These are phyloP conservation scores for Fusarium chuoi DNA, from an alignment of 2,329 filamentous ascomycete genomes.

Conservation along the genomic window DNA sequence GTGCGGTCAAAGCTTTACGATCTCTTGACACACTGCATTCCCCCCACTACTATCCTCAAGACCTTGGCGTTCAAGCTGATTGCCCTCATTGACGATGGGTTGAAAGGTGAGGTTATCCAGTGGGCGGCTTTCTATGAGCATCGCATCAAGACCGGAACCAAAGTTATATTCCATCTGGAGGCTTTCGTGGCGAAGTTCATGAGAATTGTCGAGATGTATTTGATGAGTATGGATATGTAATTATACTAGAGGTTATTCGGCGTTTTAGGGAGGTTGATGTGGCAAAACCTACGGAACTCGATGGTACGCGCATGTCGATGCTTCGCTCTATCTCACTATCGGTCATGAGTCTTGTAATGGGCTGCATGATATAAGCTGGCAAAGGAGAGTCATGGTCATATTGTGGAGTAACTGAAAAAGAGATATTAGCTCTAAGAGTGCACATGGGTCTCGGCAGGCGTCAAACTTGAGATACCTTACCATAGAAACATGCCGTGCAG, in stretches of 20 bases:
- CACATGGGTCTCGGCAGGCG: background rate
- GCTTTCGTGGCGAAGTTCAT: slow-evolving; percentile 99
- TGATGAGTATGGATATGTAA: slow-evolving; percentile 85
- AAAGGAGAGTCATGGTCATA: background rate
- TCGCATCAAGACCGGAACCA: slow-evolving; percentile 87
- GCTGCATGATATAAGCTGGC: background rate
- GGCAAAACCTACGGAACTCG: slow-evolving; percentile 19
- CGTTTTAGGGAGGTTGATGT: slow-evolving; percentile 42
- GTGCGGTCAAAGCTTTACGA: slow-evolving; percentile 97
- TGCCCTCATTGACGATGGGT: slow-evolving; percentile 82
- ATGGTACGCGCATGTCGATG: slow-evolving; percentile 1
- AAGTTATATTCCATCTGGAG: slow-evolving; percentile 98
- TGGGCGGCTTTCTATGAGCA: slow-evolving; percentile 99
- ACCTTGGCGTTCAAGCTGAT: slow-evolving; percentile 95
- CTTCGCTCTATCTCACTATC: background rate
- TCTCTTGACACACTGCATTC: slow-evolving; percentile 95
- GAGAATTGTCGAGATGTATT: slow-evolving; percentile 90
- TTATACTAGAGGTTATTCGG: slow-evolving; percentile 22
- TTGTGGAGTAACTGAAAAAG: background rate
- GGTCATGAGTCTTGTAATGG: background rate
- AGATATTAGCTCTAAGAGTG: background rate
- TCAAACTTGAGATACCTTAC: slow-evolving; percentile 1
- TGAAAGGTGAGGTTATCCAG: slow-evolving; percentile 92
- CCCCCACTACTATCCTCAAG: slow-evolving; percentile 92
- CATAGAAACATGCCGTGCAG: background rate